Evolutionary conservation across 805 yeast genomes (phyloP), one percentile per base, ranked within the genome.

Genomic region (Starmera caribaea): DNA sequence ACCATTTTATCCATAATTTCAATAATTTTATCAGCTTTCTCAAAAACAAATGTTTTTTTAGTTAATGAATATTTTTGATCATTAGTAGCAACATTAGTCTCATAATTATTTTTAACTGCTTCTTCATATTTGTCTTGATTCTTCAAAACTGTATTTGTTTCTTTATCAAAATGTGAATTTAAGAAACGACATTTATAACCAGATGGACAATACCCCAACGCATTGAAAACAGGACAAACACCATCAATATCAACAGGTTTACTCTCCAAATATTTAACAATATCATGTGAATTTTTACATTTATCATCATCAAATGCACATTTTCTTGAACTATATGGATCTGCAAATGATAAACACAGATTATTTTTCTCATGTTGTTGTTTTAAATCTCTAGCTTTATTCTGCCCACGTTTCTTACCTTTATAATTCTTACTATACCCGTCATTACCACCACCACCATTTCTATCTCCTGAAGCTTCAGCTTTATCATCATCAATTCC

Each of bases 141-240:
- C 39, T 58, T 68, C 30, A 68, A 44, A 16, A 80, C 58, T 43
- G 58, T 63, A 39, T 62, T 65, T 14, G 68, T 60, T 41, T 66
- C 80, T 28, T 53, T 54, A 48, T 71, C 57, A 53, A 65, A 72
- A 62, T 92, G 97, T 13, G 85, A 74, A 3, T 73, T 64, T 41
- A 92, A 70, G 86, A 96, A 92, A 51, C 96, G 75, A 63, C 99
- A 92, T 58, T 86, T 90, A 50, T 85, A 62, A 0, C 98, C 98
- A 45, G 82, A 74, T 4, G 96, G 95, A 67, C 99, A 92, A 53
- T 76, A 79, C 0, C 99, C 99, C 30, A 86, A 66, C 1, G 83
- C 81, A 29, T 65, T 66, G 55, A 65, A 88, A 4, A 86, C 96
- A 0, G 98, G 97, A 61, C 99, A 92, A 2, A 53, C 53, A 0